Base-by-base conservation (phyloP, 495 filamentous ascomycete species). In the Cercophora sp. region DNA sequence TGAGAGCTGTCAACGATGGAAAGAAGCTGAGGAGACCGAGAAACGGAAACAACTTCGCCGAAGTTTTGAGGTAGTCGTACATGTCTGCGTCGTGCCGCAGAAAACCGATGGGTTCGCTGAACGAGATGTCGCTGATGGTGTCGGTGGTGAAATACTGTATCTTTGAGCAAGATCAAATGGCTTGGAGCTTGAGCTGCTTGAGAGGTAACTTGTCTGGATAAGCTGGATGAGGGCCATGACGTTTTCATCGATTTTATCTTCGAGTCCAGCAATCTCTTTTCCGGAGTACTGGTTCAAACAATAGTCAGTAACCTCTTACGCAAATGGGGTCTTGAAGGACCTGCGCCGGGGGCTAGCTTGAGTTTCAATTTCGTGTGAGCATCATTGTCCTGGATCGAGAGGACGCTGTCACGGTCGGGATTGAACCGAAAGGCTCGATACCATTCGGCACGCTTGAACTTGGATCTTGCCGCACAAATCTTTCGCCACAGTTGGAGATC, bases 381-480 rank as follows among this genome's bases (percentile, higher is more conserved):
- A 15, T 48, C 45, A 29, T 36, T 22, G 29, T 35, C 26, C 13
- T 29, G 45, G 24, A 29, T n/a, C 4, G 24, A 48, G 18, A 11
- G 16, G 24, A 48, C 23, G 29, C 11, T 27, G 45, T 48, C 45
- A 10, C 16, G 25, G 26, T 48, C 45, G 5, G 45, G 45, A 22
- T 34, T 48, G 45, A 48, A 48, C 13, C 45, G 45, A 22, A 48
- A 48, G 26, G 45, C 45, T 29, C 34, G 34, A 16, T 48, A 48
- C 45, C 45, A 48, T 3, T 18, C 19, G 29, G 22, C 36, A 4
- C 45, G 3, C 22, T 34, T 13, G 19, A 35, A 48, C 18, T n/a
- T 48, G 19, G 45, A 48, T n/a, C 45, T 22, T 20, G 45, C 24
- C 16, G 45, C 26, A 18, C 26, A 3, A 3, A 48, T 48, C 3